Evolutionary conservation across 768 basidiomycete species (phyloP).

Genomic region (Chalciporus pseudorubinellus): DNA sequence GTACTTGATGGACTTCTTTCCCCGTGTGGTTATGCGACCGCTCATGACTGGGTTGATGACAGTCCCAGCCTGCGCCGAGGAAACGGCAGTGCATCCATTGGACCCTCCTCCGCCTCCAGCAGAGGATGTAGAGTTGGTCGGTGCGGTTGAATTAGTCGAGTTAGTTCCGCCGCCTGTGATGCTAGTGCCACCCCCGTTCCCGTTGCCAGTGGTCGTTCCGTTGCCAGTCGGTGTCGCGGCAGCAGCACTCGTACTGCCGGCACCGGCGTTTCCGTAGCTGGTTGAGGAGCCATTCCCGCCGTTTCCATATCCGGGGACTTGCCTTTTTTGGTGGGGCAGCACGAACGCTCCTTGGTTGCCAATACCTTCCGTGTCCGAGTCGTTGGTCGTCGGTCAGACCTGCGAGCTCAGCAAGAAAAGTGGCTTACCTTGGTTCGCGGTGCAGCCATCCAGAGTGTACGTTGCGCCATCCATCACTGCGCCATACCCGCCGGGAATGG

Average conservation of each 20-base stretch:
- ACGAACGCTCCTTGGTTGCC: slow-evolving; percentile 27
- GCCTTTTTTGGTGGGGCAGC: slow-evolving; percentile 24
- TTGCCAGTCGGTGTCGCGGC: not conserved
- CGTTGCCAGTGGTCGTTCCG: not conserved
- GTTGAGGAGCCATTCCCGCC: slow-evolving; percentile 5
- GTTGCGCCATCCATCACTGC: slow-evolving; percentile 40
- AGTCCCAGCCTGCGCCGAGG: slow-evolving; percentile 30
- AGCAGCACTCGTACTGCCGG: not conserved
- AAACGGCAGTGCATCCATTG: slow-evolving; percentile 43
- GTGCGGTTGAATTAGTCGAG: slow-evolving; percentile 21
- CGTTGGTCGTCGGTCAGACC: not conserved
- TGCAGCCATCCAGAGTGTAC: slow-evolving; percentile 39
- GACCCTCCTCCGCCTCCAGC: slow-evolving; percentile 6
- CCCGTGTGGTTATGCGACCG: slow-evolving; percentile 52
- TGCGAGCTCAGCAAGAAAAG: not conserved
- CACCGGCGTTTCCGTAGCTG: not conserved
- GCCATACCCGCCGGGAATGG: slow-evolving; percentile 34
- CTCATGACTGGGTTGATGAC: slow-evolving; percentile 54
- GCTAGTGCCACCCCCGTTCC: slow-evolving; percentile 1
- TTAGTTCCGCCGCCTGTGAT: slow-evolving; percentile 14
- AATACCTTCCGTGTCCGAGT: slow-evolving; percentile 4
- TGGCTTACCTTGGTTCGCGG: slow-evolving; percentile 6
- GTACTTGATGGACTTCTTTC: slow-evolving; percentile 47
- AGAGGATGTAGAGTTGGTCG: slow-evolving; percentile 21
- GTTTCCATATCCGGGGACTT: slow-evolving; percentile 13